Evolutionary conservation across 768 basidiomycete species (phyloP).

Genomic region (Sporobolomyces roseus): DNA sequence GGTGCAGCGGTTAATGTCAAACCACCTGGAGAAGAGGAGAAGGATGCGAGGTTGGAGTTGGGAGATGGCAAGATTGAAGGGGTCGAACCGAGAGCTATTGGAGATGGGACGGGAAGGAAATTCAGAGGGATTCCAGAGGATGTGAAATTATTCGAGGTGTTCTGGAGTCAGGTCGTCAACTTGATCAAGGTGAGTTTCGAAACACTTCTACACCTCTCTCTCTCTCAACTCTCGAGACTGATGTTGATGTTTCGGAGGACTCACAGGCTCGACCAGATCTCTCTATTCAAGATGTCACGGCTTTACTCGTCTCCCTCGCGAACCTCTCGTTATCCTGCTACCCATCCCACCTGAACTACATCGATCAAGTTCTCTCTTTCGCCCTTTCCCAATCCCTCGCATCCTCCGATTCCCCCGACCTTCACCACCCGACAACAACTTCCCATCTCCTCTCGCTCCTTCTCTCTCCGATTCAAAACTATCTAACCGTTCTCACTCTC

Average conservation of each 20-base stretch:
- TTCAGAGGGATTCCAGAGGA: constrained; percentile 94
- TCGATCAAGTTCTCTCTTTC: constrained; percentile 89
- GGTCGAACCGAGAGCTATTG: constrained; percentile 43
- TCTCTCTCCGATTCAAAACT: constrained; percentile 90
- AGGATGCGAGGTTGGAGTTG: constrained; percentile 15
- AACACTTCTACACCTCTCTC: not conserved
- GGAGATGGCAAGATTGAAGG: constrained; percentile 38
- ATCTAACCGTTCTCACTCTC: constrained; percentile 92
- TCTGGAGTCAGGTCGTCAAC: constrained; percentile 97
- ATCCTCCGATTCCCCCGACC: constrained; percentile 60
- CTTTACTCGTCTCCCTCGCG: constrained; percentile 86
- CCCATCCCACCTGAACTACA: constrained; percentile 92
- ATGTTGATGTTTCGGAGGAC: too few species aligned
- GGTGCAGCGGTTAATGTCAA: constrained; percentile 14
- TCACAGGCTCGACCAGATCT: constrained; percentile 90
- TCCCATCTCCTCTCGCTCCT: constrained; percentile 86
- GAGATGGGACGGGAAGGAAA: constrained; percentile 62
- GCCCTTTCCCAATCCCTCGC: constrained; percentile 64
- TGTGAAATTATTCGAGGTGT: constrained; percentile 94
- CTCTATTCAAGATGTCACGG: constrained; percentile 95
- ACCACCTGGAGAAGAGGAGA: not conserved
- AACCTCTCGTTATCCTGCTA: constrained; percentile 96
- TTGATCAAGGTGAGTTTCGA: constrained; percentile 74
- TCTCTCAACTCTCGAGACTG: too few species aligned
- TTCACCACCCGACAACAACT: constrained; percentile 81